These are phyloP conservation scores for Eucalyptus camaldulensis DNA, from an alignment of 345 rosid genomes.

Conservation along the genomic window DNA sequence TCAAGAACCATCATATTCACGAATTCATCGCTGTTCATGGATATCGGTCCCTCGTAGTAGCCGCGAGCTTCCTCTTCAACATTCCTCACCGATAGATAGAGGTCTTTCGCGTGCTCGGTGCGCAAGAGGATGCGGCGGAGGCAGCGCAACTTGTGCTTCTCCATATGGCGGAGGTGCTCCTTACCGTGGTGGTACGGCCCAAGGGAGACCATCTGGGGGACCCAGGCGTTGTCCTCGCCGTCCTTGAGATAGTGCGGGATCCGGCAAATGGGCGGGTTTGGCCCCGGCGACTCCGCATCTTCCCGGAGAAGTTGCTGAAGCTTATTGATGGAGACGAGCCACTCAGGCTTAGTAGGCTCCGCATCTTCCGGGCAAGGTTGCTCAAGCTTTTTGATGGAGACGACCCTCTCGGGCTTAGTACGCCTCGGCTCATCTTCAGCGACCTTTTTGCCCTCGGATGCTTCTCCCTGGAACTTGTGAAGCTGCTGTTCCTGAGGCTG, in stretches of 20 bases:
- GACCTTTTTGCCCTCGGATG: neutral
- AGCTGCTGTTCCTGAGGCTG: too few relatives aligned
- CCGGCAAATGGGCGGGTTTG: slow-evolving; percentile 28
- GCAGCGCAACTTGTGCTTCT: slow-evolving; percentile 70
- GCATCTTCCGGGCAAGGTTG: neutral
- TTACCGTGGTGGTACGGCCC: slow-evolving; percentile 80
- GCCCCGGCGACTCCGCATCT: neutral
- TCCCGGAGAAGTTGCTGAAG: slow-evolving; percentile 11
- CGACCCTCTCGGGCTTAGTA: slow-evolving; percentile 48
- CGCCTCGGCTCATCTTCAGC: slow-evolving; percentile 3
- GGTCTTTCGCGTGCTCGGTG: slow-evolving; percentile 1
- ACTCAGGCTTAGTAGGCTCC: slow-evolving; percentile 25
- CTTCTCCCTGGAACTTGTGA: too few relatives aligned
- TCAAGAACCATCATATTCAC: too few relatives aligned
- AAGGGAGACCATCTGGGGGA: neutral
- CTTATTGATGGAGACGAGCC: slow-evolving; percentile 54
- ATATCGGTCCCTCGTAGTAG: neutral
- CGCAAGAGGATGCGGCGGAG: slow-evolving; percentile 46
- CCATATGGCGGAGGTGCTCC: slow-evolving; percentile 55
- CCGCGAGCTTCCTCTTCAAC: too few relatives aligned
- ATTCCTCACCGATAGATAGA: too few relatives aligned
- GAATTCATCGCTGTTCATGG: too few relatives aligned
- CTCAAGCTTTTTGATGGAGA: slow-evolving; percentile 44
- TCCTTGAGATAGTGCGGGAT: slow-evolving; percentile 42
- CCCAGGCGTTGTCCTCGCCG: slow-evolving; percentile 54